Percentiles rank a stretch among this genome's conserved stretches.
phyloP scores from a whole-genome alignment of 2,329 filamentous ascomycete species.

The Ampelomyces quisqualis region DNA sequence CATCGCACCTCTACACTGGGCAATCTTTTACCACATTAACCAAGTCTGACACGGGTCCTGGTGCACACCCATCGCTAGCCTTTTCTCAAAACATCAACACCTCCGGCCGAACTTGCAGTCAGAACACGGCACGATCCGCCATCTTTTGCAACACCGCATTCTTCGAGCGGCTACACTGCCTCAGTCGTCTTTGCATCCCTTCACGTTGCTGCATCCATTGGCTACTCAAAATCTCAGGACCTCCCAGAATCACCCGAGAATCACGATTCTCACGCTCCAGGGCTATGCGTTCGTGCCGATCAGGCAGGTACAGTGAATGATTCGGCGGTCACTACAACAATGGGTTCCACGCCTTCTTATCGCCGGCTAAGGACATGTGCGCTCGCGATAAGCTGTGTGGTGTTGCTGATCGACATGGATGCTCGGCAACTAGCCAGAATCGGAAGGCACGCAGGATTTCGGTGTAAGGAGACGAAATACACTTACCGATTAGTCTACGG shows the following conservation, averaged over 20 bases:
- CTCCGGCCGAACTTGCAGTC: slow-evolving; percentile 11
- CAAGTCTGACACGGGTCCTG: slow-evolving; percentile 2
- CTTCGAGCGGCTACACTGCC: slow-evolving; percentile 5
- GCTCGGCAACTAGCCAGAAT: slow-evolving; percentile 18
- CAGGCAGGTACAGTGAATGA: slow-evolving; percentile 23
- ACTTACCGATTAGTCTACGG: background rate
- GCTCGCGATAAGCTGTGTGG: slow-evolving; percentile 22
- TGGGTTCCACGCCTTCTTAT: slow-evolving; percentile 23
- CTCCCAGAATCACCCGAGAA: background rate
- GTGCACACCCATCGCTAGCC: slow-evolving; percentile 3
- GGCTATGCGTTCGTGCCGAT: slow-evolving; percentile 11
- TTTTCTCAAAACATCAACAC: slow-evolving; percentile 15
- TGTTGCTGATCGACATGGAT: slow-evolving; percentile 20
- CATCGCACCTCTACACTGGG: slow-evolving; percentile 7
- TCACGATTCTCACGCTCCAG: slow-evolving; percentile 5
- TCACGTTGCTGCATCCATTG: slow-evolving; percentile 18
- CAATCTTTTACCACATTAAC: slow-evolving; percentile 19
- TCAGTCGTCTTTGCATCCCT: slow-evolving; percentile 12
- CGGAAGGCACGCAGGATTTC: slow-evolving; percentile 15
- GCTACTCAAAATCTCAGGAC: background rate
- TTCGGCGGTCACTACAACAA: slow-evolving; percentile 12
- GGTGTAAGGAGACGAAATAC: background rate
- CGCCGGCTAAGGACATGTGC: slow-evolving; percentile 24
- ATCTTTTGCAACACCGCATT: background rate
- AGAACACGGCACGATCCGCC: background rate